A percentile compares a stretch with the other conserved stretches of the same genome.
These are phyloP conservation scores for Sisymbrium altissimum DNA, from an alignment of 345 rosid species.

Conservation along the genomic window DNA sequence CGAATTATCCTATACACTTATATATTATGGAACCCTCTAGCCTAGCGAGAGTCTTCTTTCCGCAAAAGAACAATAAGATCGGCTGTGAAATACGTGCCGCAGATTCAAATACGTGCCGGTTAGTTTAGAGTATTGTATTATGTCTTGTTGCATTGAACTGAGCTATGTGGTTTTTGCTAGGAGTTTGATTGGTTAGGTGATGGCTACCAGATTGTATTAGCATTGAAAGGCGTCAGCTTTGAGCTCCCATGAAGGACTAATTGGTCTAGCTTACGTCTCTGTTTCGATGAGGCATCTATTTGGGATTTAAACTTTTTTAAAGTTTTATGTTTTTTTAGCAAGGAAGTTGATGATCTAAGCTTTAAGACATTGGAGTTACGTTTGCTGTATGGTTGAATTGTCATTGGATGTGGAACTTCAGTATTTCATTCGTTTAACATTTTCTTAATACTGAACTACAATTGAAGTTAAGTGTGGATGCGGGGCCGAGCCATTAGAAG, in stretches of 20 bases:
- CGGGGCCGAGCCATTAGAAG: constrained; percentile 28
- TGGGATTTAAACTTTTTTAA: no score
- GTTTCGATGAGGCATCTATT: not conserved
- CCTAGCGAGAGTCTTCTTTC: not conserved
- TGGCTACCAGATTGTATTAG: not conserved
- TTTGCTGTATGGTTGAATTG: not conserved
- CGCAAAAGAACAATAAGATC: not conserved
- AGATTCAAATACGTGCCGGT: constrained; percentile 96
- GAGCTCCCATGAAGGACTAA: not conserved
- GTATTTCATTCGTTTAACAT: not conserved
- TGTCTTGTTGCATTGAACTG: not conserved
- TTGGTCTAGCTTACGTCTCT: no score
- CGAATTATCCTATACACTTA: not conserved
- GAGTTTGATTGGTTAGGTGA: not conserved
- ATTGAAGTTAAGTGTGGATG: constrained; percentile 32
- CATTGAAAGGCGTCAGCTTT: not conserved
- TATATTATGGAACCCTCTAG: not conserved
- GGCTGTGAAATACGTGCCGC: no score
- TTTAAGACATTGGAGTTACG: not conserved
- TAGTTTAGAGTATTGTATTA: constrained; percentile 3
- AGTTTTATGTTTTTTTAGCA: not conserved
- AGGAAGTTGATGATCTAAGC: not conserved
- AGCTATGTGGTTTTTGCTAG: not conserved
- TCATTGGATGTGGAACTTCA: not conserved
- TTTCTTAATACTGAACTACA: not conserved